A percentile compares a stretch with the other conserved stretches of the same genome.
Conservation (phyloP, 441 rosid genomes). For the Metrosideros polymorpha region DNA sequence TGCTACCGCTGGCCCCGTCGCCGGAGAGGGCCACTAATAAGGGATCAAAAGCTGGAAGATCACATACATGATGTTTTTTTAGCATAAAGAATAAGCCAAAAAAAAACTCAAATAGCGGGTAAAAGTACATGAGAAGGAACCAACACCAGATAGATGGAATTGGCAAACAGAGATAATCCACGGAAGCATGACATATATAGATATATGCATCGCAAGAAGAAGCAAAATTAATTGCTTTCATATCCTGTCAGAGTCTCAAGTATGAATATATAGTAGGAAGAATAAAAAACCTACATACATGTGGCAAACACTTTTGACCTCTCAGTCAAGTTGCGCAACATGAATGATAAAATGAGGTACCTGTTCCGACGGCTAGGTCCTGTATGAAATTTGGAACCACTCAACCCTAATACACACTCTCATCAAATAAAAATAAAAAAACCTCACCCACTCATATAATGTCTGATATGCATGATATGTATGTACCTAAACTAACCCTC, state of each 20-base stretch:
- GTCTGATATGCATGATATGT: not conserved
- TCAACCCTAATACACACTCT: too few relatives aligned
- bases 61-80: not conserved
- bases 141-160: not conserved
- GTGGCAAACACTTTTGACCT: too few relatives aligned
- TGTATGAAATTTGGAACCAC: too few relatives aligned
- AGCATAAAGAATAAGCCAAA: not conserved
- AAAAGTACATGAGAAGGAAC: not conserved
- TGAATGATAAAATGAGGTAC: too few relatives aligned
- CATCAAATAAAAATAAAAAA: too few relatives aligned
- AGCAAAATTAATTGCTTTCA: not conserved
- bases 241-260: not conserved
- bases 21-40: not conserved
- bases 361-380: too few relatives aligned
- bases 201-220: not conserved
- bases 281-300: not conserved
- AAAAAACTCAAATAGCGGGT: not conserved
- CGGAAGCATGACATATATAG: not conserved
- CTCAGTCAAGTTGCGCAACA: too few relatives aligned
- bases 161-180: not conserved
- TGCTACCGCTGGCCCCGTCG: too few relatives aligned
- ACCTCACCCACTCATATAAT: not conserved
- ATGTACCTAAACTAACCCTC: not conserved
- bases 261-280: not conserved
- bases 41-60: not conserved